These are phyloP conservation scores for Aspergillus carlsbadensis DNA, from an alignment of 495 filamentous ascomycete genomes.

Conservation along the genomic window DNA sequence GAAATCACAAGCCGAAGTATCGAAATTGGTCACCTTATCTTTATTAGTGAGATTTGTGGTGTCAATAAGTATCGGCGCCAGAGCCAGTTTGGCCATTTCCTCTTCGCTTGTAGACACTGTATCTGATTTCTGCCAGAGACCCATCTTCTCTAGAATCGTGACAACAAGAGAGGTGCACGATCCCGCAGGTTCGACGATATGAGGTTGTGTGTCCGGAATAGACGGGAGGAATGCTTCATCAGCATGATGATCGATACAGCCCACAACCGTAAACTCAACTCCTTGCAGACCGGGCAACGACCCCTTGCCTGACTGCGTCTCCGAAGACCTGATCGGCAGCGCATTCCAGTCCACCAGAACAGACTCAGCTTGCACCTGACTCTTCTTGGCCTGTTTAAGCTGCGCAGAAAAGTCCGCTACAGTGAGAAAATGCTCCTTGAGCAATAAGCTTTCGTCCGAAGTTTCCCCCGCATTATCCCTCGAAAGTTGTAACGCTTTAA, in stretches of 20 bases:
- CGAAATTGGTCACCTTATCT: conserved; percentile 71
- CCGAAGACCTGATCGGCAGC: conserved; percentile 54
- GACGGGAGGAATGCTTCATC: conserved; percentile 67
- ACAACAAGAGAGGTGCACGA: conserved; percentile 81
- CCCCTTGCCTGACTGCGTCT: conserved; percentile 24
- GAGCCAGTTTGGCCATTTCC: conserved; percentile 70
- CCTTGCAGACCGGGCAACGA: conserved; percentile 29
- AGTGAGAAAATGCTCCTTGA: conserved; percentile 38
- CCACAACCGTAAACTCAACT: conserved; percentile 54
- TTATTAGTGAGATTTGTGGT: conserved; percentile 69
- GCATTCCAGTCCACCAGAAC: conserved; percentile 90
- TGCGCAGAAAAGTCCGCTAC: conserved; percentile 37
- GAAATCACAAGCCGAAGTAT: conserved; percentile 62
- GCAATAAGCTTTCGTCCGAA: conserved; percentile 34
- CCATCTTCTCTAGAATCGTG: conserved; percentile 50
- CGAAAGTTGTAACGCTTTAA: conserved; percentile 40
- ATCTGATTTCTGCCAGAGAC: conserved; percentile 50
- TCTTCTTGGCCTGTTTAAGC: conserved; percentile 10
- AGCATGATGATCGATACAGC: conserved; percentile 90
- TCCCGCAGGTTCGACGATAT: conserved; percentile 66
- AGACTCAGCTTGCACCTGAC: conserved; percentile 34
- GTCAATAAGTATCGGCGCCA: conserved; percentile 82
- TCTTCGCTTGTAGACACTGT: conserved; percentile 32
- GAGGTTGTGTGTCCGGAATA: conserved; percentile 35
- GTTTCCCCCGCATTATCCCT: conserved; percentile 26